A percentile compares a stretch with the other conserved stretches of the same genome.
Evolutionary conservation across 2,329 filamentous ascomycete species (phyloP).

Genomic region (Diaporthe sp.): DNA sequence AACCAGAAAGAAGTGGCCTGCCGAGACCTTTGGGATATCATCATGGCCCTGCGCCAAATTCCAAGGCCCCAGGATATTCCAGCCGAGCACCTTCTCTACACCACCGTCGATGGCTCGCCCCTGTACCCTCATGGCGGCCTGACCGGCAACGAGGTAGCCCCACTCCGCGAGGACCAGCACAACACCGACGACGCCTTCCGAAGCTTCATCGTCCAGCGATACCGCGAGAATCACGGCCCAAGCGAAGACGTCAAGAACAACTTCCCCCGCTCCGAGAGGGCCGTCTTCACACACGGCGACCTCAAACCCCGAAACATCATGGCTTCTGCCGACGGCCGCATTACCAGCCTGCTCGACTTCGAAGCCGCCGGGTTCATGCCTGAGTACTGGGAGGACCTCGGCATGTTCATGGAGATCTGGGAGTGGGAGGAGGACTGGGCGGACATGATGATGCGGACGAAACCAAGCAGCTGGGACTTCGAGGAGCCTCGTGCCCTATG

Average conservation of each 20-base stretch:
- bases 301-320: not conserved
- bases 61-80: not conserved
- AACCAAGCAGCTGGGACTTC: not conserved
- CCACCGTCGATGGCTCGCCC: slow-evolving; percentile 5
- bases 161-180: not conserved
- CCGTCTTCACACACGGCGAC: slow-evolving; percentile 17
- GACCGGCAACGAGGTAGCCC: not conserved
- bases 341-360: slow-evolving; percentile 6
- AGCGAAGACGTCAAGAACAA: not conserved
- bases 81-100: not conserved
- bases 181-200: not conserved
- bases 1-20: not conserved
- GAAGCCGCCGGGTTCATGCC: not conserved
- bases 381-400: not conserved
- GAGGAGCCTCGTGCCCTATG: not conserved
- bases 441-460: not conserved
- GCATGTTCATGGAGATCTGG: not conserved
- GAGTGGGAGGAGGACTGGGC: not conserved
- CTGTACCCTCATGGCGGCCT: not conserved
- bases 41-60: not conserved
- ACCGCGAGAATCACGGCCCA: not conserved
- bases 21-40: not conserved
- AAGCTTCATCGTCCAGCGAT: not conserved
- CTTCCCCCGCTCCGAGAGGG: not conserved
- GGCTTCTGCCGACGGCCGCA: not conserved